Evolutionary conservation across 2,329 filamentous ascomycete species (phyloP), one percentile per base, ranked within the genome.

Genomic region (Penicillium nordicum): DNA sequence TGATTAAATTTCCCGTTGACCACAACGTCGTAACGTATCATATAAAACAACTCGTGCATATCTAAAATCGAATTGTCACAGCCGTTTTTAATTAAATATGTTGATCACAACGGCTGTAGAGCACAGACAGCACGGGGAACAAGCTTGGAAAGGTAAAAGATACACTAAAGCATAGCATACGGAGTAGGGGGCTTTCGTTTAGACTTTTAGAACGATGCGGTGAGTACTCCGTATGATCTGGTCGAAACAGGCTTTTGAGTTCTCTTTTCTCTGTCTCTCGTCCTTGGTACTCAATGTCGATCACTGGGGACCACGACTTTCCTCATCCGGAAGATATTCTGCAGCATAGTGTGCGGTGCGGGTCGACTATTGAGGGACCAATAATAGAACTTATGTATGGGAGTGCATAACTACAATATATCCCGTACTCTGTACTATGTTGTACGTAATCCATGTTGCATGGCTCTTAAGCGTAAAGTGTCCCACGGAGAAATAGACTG

Each of bases 31-130:
- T 23, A 36, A 53, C 27, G 34, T 23, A 40, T 54, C 36, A 49
- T 42, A 54, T 54, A 34, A 10, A 16, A 48, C 2, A 6, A 42
- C 16, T 34, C 3, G 7, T 34, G 16, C 21, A 51, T 44, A 27
- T 18, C 12, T 16, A 45, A 10, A 37, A 14, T 27, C 2, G 23
- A 37, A 18, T n/a, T n/a, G 30, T 50, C 38, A 42, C 30, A 12
- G 30, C 45, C 45, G 52, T 54, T 54, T 37, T 50, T 43, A 49
- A 41, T 49, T 36, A 48, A 38, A 23, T 21, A 2, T 23, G 37
- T 21, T 29, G 45, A 50, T 55, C 52, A 23, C 37, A 55, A 50
- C 52, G 45, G 37, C 29, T 18, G 38, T n/a, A 37, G 37, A 50
- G 52, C 45, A 55, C 30, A 37, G 45, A 43, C 45, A 50, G 27